A percentile compares a stretch with the other conserved stretches of the same genome.
phyloP scores from a whole-genome alignment of 2,329 filamentous ascomycete genomes.

The Alternaria sp. region DNA sequence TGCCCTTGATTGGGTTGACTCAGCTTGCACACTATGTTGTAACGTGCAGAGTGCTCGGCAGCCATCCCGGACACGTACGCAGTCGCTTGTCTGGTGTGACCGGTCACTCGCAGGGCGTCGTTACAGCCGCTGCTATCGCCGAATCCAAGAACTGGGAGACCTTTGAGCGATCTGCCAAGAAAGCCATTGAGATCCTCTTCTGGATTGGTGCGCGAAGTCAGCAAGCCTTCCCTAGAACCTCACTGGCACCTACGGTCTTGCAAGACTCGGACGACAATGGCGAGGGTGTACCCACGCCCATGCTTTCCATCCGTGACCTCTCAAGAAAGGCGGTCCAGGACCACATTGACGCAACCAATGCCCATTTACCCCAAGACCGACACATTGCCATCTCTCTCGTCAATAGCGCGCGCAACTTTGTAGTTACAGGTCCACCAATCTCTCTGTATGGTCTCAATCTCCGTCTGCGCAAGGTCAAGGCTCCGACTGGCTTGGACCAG shows the following conservation, averaged over 20 bases:
- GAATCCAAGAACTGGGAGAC: conserved; percentile 93
- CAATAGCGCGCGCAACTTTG: conserved; percentile 96
- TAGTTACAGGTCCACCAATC: conserved; percentile 94
- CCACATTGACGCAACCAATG: conserved; percentile 95
- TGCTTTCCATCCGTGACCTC: conserved; percentile 96
- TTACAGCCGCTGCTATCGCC: conserved; percentile 90
- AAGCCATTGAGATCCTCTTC: conserved; percentile 91
- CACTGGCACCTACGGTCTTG: conserved; percentile 86
- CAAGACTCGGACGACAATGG: conserved; percentile 94
- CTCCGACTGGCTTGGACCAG: conserved; percentile 95
- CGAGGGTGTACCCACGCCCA: conserved; percentile 94
- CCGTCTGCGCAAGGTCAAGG: conserved; percentile 95
- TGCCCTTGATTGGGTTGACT: conserved; percentile 93
- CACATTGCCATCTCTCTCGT: conserved; percentile 95
- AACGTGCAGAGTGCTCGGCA: conserved; percentile 88
- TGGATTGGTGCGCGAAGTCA: conserved; percentile 98
- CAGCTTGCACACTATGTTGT: conserved; percentile 96
- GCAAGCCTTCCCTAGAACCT: conserved; percentile 95
- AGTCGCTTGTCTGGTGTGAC: conserved; percentile 87
- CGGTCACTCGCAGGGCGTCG: conserved; percentile 95
- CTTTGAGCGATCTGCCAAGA: conserved; percentile 79
- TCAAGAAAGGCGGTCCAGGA: conserved; percentile 88
- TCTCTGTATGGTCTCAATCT: conserved; percentile 96
- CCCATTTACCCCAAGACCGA: conserved; percentile 89
- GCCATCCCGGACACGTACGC: conserved; percentile 86